Conservation (phyloP, 2,329 filamentous ascomycete genomes). For the Clathrospora elynae region DNA sequence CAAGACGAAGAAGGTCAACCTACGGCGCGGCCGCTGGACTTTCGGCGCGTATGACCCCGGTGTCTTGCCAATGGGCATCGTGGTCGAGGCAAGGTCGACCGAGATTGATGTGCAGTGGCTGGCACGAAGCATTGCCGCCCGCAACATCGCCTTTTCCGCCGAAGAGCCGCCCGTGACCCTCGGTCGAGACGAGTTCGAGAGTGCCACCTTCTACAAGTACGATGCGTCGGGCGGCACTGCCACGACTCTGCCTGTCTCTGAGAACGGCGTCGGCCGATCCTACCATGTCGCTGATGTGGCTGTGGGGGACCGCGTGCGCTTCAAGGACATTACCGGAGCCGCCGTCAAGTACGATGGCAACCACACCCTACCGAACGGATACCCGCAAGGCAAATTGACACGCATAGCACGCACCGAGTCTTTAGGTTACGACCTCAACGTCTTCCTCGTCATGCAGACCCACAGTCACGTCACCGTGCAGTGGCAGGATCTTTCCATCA, state of each 20-base stretch:
- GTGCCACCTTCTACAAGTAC: constrained; percentile 51
- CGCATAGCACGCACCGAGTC: constrained; percentile 55
- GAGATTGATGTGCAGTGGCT: constrained; percentile 60
- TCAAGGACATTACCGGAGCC: constrained; percentile 59
- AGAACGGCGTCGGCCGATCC: constrained; percentile 31
- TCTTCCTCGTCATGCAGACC: constrained; percentile 58
- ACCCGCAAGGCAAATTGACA: constrained; percentile 50
- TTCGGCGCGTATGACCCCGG: constrained; percentile 59
- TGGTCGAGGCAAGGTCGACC: constrained; percentile 57
- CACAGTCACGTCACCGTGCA: constrained; percentile 58
- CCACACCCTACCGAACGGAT: constrained; percentile 30
- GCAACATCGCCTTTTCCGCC: constrained; percentile 21
- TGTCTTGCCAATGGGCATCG: constrained; percentile 56
- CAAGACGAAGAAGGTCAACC: constrained; percentile 57
- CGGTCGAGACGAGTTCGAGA: constrained; percentile 50
- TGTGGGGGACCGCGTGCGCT: constrained; percentile 58
- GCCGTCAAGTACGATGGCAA: constrained; percentile 57
- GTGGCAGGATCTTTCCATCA: constrained; percentile 63
- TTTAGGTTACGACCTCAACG: constrained; percentile 63
- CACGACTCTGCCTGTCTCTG: constrained; percentile 27
- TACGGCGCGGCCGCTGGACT: constrained; percentile 59
- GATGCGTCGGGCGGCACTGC: constrained; percentile 43
- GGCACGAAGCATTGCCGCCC: constrained; percentile 49
- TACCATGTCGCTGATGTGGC: constrained; percentile 49
- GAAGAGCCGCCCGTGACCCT: constrained; percentile 43